Conservation (phyloP, 2,329 filamentous ascomycete species). For the Stenocarpella maydis region DNA sequence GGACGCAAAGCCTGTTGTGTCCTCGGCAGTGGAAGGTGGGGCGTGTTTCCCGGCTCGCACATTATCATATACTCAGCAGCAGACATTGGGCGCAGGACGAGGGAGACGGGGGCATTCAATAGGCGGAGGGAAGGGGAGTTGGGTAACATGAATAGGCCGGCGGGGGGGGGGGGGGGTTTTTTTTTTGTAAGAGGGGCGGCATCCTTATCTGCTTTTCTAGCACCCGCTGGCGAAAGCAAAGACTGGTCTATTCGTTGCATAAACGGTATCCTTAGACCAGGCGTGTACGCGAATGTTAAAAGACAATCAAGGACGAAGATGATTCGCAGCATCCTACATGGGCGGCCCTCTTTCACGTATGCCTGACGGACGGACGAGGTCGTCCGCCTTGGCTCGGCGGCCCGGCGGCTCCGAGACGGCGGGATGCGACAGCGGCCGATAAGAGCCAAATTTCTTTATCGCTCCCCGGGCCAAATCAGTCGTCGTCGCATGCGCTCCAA, state of each 20-base stretch:
- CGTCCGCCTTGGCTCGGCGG: too few species aligned
- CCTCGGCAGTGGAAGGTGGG: not conserved
- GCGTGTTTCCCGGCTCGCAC: constrained; percentile 4
- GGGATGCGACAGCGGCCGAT: constrained; percentile 11
- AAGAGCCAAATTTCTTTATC: constrained; percentile 32
- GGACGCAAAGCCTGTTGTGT: constrained; percentile 3
- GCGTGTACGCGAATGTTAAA: constrained; percentile 22
- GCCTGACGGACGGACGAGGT: not conserved
- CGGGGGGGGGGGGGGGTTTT: not conserved
- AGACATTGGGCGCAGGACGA: constrained; percentile 32
- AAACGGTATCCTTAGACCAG: constrained; percentile 34
- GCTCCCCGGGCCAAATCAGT: constrained; percentile 6
- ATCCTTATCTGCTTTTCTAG: constrained; percentile 2
- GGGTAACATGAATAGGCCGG: constrained; percentile 29
- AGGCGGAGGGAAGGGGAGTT: not conserved
- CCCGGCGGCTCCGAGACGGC: constrained; percentile 24
- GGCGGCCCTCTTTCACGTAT: not conserved
- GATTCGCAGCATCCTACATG: not conserved
- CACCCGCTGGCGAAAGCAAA: constrained; percentile 30
- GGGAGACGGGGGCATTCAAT: constrained; percentile 14
- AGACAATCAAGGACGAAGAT: constrained; percentile 9
- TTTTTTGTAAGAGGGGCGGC: not conserved
- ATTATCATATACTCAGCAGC: constrained; percentile 30
- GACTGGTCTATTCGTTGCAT: constrained; percentile 34
- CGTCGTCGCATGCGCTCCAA: not conserved